phyloP scores from a whole-genome alignment of 2,329 filamentous ascomycete genomes.

The Zasmidium cellare region DNA sequence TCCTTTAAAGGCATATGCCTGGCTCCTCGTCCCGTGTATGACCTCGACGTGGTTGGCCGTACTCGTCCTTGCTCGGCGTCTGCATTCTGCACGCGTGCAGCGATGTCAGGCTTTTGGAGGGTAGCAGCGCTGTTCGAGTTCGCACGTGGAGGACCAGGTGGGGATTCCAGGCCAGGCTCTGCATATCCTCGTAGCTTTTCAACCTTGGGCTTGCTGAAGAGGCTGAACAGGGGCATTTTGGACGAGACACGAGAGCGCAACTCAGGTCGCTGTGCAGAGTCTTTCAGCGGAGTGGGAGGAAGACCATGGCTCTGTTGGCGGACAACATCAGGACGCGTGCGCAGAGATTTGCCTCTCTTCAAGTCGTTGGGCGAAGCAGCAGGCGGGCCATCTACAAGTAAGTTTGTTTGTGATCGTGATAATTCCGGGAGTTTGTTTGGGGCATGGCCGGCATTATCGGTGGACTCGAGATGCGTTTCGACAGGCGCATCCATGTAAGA shows the following conservation, averaged over 20 bases:
- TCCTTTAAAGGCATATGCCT: slow-evolving; percentile 6
- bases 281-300: slow-evolving; percentile 21
- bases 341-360: slow-evolving; percentile 21
- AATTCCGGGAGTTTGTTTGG: slow-evolving; percentile 17
- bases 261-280: slow-evolving; percentile 10
- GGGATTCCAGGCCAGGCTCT: slow-evolving; percentile 39
- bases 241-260: slow-evolving; percentile 20
- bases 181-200: slow-evolving; percentile 49
- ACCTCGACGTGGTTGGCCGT: slow-evolving; percentile 17
- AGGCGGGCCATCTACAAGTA: slow-evolving; percentile 7
- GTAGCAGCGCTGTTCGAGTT: slow-evolving; percentile 12
- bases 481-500: slow-evolving; percentile 24
- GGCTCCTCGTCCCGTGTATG: slow-evolving; percentile 6
- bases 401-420: slow-evolving; percentile 18
- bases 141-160: slow-evolving; percentile 9
- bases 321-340: slow-evolving; percentile 17
- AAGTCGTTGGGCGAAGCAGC: not conserved
- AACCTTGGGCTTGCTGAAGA: slow-evolving; percentile 52
- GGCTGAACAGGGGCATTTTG: slow-evolving; percentile 51
- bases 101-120: slow-evolving; percentile 9
- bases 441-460: slow-evolving; percentile 15
- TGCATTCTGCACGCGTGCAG: slow-evolving; percentile 8
- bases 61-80: slow-evolving; percentile 5
- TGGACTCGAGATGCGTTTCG: slow-evolving; percentile 10
- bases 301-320: slow-evolving; percentile 22